A percentile compares a stretch with the other conserved stretches of the same genome.
phyloP scores from a whole-genome alignment of 2,329 filamentous ascomycete species.

The Lecanicillium sp. region DNA sequence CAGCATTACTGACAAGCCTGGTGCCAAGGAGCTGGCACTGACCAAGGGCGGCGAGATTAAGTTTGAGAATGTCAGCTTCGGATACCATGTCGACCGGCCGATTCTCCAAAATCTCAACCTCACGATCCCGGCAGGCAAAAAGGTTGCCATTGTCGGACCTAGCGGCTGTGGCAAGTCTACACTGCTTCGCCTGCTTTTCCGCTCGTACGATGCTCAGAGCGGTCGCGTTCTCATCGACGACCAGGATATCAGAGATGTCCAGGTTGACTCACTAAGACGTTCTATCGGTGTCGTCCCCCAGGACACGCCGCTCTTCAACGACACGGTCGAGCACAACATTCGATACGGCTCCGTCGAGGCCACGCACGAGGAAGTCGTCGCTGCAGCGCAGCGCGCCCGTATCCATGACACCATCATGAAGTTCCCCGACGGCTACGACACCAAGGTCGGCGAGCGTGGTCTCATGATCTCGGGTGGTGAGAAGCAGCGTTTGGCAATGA shows the following conservation, averaged over 20 bases:
- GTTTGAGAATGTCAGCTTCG: constrained; percentile 93
- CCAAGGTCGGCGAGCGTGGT: constrained; percentile 86
- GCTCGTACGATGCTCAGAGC: constrained; percentile 83
- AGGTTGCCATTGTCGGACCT: constrained; percentile 90
- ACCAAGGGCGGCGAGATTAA: constrained; percentile 78
- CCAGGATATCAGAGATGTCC: constrained; percentile 82
- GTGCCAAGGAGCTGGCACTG: constrained; percentile 68
- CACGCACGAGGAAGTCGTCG: constrained; percentile 62
- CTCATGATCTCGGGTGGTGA: constrained; percentile 97
- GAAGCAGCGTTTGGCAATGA: constrained; percentile 85
- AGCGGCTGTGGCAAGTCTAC: constrained; percentile 97
- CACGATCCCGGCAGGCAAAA: constrained; percentile 91
- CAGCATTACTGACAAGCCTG: constrained; percentile 67
- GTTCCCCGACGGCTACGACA: constrained; percentile 85
- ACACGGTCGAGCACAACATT: constrained; percentile 93
- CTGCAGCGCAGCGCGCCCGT: constrained; percentile 73
- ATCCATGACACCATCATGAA: constrained; percentile 75
- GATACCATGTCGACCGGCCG: constrained; percentile 78
- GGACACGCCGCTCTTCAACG: constrained; percentile 95
- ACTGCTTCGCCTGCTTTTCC: constrained; percentile 81
- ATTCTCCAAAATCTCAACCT: constrained; percentile 81
- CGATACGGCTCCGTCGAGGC: constrained; percentile 82
- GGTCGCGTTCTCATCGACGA: constrained; percentile 88
- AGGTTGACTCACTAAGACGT: constrained; percentile 72
- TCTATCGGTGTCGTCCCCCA: constrained; percentile 95